These are phyloP conservation scores for Trypanosoma rangeli DNA, from an alignment of 208 protist species.

Conservation along the genomic window DNA sequence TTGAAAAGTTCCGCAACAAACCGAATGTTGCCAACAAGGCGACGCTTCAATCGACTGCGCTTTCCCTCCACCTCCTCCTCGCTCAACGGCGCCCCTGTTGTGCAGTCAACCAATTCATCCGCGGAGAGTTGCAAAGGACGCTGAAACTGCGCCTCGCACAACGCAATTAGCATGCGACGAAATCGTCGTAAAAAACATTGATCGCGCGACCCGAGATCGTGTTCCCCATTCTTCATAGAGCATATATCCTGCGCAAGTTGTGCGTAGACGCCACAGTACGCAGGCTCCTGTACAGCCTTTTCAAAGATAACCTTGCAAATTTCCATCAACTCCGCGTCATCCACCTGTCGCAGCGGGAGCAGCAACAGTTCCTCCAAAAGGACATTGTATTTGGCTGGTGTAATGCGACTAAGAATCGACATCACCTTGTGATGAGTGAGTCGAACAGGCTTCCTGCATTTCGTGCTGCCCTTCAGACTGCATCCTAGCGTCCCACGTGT, in stretches of 20 bases:
- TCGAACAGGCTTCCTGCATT: conserved; percentile 56
- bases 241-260: conserved; percentile 68
- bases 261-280: conserved; percentile 80
- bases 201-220: conserved; percentile 47
- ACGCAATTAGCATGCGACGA: conserved; percentile 48
- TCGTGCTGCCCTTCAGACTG: conserved; percentile 37
- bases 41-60: conserved; percentile 62
- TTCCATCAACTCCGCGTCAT: conserved; percentile 80
- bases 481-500: conserved; percentile 63
- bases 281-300: conserved; percentile 82
- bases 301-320: conserved; percentile 85
- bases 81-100: conserved; percentile 50
- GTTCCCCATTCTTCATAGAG: conserved; percentile 55
- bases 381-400: conserved; percentile 73
- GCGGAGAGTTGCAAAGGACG: conserved; percentile 63
- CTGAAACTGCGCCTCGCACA: conserved; percentile 72
- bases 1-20: conserved; percentile 87
- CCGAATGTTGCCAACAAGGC: conserved; percentile 82
- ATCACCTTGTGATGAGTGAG: conserved; percentile 86
- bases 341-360: conserved; percentile 73
- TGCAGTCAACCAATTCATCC: conserved; percentile 74
- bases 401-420: conserved; percentile 85
- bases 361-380: conserved; percentile 71
- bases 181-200: conserved; percentile 68
- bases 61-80: conserved; percentile 77